phyloP scores from a whole-genome alignment of 1,284 basidiomycete species.

The Ceratobasidium papillatum region DNA sequence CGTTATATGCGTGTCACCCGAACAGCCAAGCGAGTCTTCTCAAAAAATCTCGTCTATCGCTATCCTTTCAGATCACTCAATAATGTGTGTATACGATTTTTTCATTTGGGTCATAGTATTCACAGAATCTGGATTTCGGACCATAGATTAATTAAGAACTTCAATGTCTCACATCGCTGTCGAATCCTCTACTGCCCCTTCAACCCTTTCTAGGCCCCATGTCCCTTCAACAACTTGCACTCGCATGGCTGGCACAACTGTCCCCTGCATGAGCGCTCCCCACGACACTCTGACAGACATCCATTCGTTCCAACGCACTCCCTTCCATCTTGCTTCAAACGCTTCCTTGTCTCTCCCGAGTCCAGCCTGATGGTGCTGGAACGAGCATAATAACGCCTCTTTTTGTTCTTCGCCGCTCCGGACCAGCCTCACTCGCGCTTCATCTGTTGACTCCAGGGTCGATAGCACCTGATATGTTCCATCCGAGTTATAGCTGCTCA shows the following conservation, averaged over 20 bases:
- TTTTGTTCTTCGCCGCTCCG: neutral
- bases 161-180: no score
- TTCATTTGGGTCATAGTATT: no score
- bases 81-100: no score
- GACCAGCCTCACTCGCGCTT: neutral
- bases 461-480: neutral
- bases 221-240: neutral
- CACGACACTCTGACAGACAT: neutral
- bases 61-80: no score
- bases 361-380: neutral
- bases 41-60: no score
- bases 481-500: neutral
- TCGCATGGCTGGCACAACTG: neutral
- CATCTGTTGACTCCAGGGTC: neutral
- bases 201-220: neutral
- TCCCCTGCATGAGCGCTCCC: neutral
- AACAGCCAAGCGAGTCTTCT: no score
- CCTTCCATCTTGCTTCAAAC: neutral
- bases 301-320: neutral
- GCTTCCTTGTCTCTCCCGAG: neutral
- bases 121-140: no score
- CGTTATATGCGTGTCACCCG: no score
- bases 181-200: no score
- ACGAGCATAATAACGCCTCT: neutral
- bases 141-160: no score